Evolutionary conservation across 805 yeast genomes (phyloP).

Genomic region (Alloascoidea hylecoeti): DNA sequence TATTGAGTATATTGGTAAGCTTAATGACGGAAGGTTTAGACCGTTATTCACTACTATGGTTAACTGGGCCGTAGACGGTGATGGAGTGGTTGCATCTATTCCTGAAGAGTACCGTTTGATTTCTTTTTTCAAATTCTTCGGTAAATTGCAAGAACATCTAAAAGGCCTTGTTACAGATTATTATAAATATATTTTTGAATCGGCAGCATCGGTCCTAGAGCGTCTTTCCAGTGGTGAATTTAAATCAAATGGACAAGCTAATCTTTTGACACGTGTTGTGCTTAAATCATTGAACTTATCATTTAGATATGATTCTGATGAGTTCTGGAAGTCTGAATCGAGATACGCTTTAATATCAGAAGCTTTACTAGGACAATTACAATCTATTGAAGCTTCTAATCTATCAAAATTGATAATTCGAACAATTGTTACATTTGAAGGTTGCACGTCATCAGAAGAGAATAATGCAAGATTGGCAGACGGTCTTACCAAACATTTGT

Average conservation of each 20-base stretch:
- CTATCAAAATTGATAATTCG: constrained; percentile 67
- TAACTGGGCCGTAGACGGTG: constrained; percentile 88
- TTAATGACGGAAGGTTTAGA: constrained; percentile 87
- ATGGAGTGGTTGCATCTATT: constrained; percentile 34
- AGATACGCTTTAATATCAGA: constrained; percentile 63
- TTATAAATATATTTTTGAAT: constrained; percentile 73
- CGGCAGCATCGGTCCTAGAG: constrained; percentile 42
- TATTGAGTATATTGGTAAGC: constrained; percentile 67
- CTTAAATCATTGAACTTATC: constrained; percentile 65
- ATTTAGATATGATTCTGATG: constrained; percentile 82
- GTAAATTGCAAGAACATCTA: constrained; percentile 68
- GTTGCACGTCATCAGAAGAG: constrained; percentile 40
- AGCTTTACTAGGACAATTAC: constrained; percentile 52
- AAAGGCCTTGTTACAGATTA: constrained; percentile 82
- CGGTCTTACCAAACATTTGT: background rate
- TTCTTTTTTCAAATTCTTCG: constrained; percentile 78
- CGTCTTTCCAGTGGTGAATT: constrained; percentile 29
- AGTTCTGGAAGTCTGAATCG: constrained; percentile 84
- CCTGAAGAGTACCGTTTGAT: constrained; percentile 39
- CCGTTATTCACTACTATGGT: constrained; percentile 80
- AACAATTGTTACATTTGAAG: constrained; percentile 64
- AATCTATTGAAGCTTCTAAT: constrained; percentile 52
- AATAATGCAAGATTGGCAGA: constrained; percentile 26
- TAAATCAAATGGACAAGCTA: constrained; percentile 18
- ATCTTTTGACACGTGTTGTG: constrained; percentile 57